Base-by-base conservation (phyloP, 352 stramenopile genomes). In the Phytophthora agathidicida region DNA sequence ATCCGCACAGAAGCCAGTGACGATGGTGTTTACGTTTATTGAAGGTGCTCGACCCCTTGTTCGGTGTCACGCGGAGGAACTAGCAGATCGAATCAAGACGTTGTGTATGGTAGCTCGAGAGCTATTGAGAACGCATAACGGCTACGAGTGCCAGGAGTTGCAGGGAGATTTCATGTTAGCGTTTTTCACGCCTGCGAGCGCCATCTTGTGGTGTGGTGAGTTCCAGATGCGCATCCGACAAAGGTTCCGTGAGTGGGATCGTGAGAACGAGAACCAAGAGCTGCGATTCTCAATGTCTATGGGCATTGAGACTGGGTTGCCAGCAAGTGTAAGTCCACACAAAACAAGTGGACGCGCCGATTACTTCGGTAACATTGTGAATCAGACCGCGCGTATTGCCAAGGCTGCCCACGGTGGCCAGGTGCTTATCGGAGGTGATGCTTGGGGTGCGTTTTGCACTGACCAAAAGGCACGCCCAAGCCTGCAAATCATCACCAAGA, bases 351-450 rank as follows among this genome's bases (percentile, higher is more conserved):
- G 87, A 14, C 84, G 87, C 14, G 87, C 87, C 8, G 87, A 96
- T 62, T 96, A 96, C 65, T 96, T 96, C 39, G 87, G 87, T 39
- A 94, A 94, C 64, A 94, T 96, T 55, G 87, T 96, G 50, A 96
- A 96, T 58, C 84, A 94, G 60, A 96, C 87, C 0, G 87, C 87
- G 5, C 79, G 87, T 37, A 96, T 96, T 50, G 87, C 87, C 13
- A 96, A 96, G 67, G 81, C 84, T 16, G 81, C 87, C 0, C 79
- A 88, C 13, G 87, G 87, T 31, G 83, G 84, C 1, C 81, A 96
- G 59, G 80, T 94, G 17, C 71, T 96, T 26, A 89, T 96, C 50
- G 87, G 87, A 20, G 78, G 83, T 5, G 85, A 93, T 14, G 84
- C 83, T 0, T 96, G 87, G 87, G 87, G 74, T 37, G 62, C 79